Percentiles rank a stretch among this genome's conserved stretches.
phyloP scores from a whole-genome alignment of 495 filamentous ascomycete genomes.

The Halenospora varia region DNA sequence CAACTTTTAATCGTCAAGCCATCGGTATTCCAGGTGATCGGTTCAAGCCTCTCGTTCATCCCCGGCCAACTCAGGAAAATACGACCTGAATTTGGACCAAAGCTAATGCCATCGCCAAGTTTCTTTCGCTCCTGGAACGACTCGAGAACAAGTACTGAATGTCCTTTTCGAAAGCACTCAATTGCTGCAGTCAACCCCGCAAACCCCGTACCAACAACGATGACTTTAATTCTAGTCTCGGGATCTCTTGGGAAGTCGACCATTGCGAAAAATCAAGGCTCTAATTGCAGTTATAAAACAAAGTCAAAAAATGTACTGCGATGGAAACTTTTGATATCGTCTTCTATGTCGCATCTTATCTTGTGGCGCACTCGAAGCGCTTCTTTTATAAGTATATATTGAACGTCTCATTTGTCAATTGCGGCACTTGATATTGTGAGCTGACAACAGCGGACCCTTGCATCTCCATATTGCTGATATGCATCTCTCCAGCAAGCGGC shows the following conservation, averaged over 20 bases:
- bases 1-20: conserved; percentile 35
- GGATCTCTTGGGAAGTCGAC: neutral
- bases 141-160: conserved; percentile 51
- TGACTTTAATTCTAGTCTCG: conserved; percentile 47
- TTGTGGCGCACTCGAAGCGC: neutral
- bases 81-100: conserved; percentile 42
- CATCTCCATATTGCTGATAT: neutral
- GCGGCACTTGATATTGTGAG: neutral
- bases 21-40: conserved; percentile 44
- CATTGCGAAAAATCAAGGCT: conserved; percentile 8
- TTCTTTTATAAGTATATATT: neutral
- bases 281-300: neutral
- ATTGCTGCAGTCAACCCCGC: conserved; percentile 58
- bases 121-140: conserved; percentile 41
- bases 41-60: conserved; percentile 42
- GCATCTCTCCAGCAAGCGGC: neutral
- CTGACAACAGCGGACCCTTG: neutral
- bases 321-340: neutral
- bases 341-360: neutral
- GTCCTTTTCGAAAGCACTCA: conserved; percentile 59
- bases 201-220: conserved; percentile 58
- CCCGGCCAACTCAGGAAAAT: conserved; percentile 46
- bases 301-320: neutral
- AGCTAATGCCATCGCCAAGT: conserved; percentile 48
- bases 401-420: neutral